These are phyloP conservation scores for Oryza punctata DNA, from an alignment of 176 grass and related monocot species.

Conservation along the genomic window DNA sequence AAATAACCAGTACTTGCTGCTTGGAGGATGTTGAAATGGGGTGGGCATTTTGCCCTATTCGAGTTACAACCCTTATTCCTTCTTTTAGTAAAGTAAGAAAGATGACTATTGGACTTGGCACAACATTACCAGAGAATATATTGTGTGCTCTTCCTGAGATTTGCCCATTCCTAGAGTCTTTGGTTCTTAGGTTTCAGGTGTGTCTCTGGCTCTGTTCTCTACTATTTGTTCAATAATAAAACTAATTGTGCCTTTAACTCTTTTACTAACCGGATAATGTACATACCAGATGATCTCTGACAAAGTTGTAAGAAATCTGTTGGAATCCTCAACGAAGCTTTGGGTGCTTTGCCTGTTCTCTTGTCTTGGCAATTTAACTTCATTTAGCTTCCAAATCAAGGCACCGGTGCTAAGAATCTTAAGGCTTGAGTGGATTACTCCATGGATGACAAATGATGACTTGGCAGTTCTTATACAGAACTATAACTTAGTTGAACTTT, in stretches of 20 bases:
- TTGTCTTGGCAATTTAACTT: constrained; percentile 68
- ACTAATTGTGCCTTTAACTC: constrained; percentile 4
- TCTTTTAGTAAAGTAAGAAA: constrained; percentile 57
- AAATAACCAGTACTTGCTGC: constrained; percentile 41
- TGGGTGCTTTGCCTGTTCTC: constrained; percentile 54
- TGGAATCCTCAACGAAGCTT: constrained; percentile 62
- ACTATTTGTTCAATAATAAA: neutral
- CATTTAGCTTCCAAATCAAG: constrained; percentile 47
- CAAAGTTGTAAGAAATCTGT: constrained; percentile 51
- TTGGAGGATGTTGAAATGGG: constrained; percentile 80
- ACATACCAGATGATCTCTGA: constrained; percentile 73
- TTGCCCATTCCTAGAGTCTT: constrained; percentile 69
- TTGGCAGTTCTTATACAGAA: constrained; percentile 56
- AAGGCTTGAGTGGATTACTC: constrained; percentile 67
- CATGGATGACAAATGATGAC: constrained; percentile 81
- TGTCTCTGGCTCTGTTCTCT: constrained; percentile 4
- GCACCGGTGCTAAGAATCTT: constrained; percentile 44
- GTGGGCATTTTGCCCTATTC: constrained; percentile 75
- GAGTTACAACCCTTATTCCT: constrained; percentile 46
- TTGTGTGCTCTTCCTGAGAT: constrained; percentile 62
- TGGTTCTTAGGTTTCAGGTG: constrained; percentile 86
- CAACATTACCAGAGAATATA: constrained; percentile 64
- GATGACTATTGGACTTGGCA: constrained; percentile 69
- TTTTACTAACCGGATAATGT: constrained; percentile 27
- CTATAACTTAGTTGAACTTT: constrained; percentile 71